Conservation (phyloP, 768 basidiomycete genomes). For the Melanogaster broomeanus region DNA sequence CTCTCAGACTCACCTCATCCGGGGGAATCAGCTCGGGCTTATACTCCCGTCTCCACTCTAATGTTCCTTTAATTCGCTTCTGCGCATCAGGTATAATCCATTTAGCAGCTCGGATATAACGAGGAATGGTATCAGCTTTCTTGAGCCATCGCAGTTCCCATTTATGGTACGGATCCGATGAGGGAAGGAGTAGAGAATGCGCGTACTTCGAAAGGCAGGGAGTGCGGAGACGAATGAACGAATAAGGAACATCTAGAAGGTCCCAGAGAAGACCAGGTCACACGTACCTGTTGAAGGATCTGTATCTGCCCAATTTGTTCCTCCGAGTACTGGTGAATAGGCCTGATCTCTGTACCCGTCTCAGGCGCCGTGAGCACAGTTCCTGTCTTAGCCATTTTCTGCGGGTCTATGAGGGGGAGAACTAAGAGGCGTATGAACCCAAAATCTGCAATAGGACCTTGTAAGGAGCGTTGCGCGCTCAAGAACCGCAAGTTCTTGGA, state of each 20-base stretch:
- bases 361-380: slow-evolving; percentile 58
- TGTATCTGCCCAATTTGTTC: slow-evolving; percentile 62
- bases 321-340: slow-evolving; percentile 60
- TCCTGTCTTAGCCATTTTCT: slow-evolving; percentile 42
- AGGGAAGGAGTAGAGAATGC: slow-evolving; percentile 59
- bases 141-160: slow-evolving; percentile 82
- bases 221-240: not conserved
- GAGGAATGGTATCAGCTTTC: slow-evolving; percentile 59
- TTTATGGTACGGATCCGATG: slow-evolving; percentile 66
- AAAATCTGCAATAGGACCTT: too few species aligned
- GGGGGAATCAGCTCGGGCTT: slow-evolving; percentile 84
- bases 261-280: too few species aligned
- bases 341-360: slow-evolving; percentile 51
- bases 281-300: slow-evolving; percentile 59
- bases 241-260: too few species aligned
- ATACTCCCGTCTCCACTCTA: slow-evolving; percentile 85
- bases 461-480: too few species aligned
- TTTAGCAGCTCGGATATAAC: slow-evolving; percentile 86
- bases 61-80: slow-evolving; percentile 71
- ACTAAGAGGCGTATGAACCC: not conserved
- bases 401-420: not conserved
- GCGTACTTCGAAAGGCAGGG: slow-evolving; percentile 55
- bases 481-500: too few species aligned
- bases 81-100: slow-evolving; percentile 80
- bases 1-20: slow-evolving; percentile 52